Evolutionary conservation across 2,329 filamentous ascomycete genomes (phyloP), one percentile per base, ranked within the genome.

Genomic region (Cordyceps tenuipes): DNA sequence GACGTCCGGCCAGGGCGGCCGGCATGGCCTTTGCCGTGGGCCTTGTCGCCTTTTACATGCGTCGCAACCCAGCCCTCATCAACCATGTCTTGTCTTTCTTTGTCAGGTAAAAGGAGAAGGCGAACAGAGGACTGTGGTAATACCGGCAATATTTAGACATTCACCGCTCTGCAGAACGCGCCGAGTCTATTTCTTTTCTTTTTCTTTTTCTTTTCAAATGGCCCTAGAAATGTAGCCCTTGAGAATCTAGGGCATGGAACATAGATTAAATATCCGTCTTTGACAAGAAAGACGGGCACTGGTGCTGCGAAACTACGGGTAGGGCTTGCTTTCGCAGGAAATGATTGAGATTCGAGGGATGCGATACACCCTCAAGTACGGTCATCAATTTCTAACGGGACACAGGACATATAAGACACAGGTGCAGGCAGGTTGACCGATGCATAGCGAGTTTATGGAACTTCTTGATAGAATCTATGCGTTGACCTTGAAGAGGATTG

Each of bases 11-110:
- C 48, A 77, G 82, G 17, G 81, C 82, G 29, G 74, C 86, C 51
- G 86, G 82, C 31, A 72, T 86, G 57, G 85, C 90, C 26, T 72
- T 94, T 29, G 68, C 87, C 6, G 80, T 93, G 51, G 89, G 84
- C 31, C 72, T 85, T 26, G 65, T 89, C 59, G 89, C 90, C 8
- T 76, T 91, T 61, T 89, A 87, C 72, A 70, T 91, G 63, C 79
- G 84, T 57, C 84, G 76, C 60, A 75, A 77, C 21, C 71, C 75
- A 3, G 59, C 62, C 13, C 60, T 66, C n/a, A 31, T 73, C 17
- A 67, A 68, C 41, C 65, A 65, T 19, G 46, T 74, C 47, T 12
- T 67, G 46, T 64, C 66, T 2, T 52, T 70, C 2, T 70, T 74
- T 50, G 63, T 63, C 48, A 61, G 52, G 62, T 61, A 31, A 57